Base-by-base conservation (phyloP, 345 rosid genomes). In the Rhodamnia argentea region DNA sequence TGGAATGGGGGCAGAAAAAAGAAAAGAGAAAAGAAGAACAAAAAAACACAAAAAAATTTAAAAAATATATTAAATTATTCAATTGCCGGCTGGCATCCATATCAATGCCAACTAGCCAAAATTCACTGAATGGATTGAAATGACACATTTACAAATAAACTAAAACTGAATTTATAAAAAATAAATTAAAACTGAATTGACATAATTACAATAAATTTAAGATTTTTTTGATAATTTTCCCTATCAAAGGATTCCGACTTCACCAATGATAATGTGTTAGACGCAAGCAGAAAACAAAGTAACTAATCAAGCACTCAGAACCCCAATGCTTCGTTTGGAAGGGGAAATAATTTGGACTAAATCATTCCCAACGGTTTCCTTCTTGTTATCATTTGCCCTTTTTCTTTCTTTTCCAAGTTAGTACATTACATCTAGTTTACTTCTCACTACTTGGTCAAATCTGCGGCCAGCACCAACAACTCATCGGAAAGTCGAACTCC, bases 401-500 rank as follows among this genome's bases (percentile, higher is more conserved):
- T 60, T 70, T 37, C 47, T 37, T 70, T 70, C 78, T 37, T 70
- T 70, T 37, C 78, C 78, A 70, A 70, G 78, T 70, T 18, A 70
- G 47, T 37, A 70, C 78, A 37, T 37, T 5, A 37, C 78, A 32
- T 37, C 78, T 70, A 70, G 47, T 22, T 32, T 70, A 70, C 6
- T 44, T 50, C 37, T 82, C 55, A 82, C 83, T 82, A 44, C 59
- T 83, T 57, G 40, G 59, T 53, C 62, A 22, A 12, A 53, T 54
- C 29, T 10, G 7, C 5, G 3, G 26, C 47, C 56, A 10, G 4
- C 13, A 16, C 22, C 75, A 37, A 37, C 40, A 52, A 74, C 57
- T 92, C 89, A 92, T 44, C 92, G 92, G 84, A 93, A 95, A 23
- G 94, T 94, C n/a, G 90, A 90, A 78, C 95, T 95, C 76, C 96